phyloP scores from a whole-genome alignment of 2,329 filamentous ascomycete species.

The Verticillium klebahnii region DNA sequence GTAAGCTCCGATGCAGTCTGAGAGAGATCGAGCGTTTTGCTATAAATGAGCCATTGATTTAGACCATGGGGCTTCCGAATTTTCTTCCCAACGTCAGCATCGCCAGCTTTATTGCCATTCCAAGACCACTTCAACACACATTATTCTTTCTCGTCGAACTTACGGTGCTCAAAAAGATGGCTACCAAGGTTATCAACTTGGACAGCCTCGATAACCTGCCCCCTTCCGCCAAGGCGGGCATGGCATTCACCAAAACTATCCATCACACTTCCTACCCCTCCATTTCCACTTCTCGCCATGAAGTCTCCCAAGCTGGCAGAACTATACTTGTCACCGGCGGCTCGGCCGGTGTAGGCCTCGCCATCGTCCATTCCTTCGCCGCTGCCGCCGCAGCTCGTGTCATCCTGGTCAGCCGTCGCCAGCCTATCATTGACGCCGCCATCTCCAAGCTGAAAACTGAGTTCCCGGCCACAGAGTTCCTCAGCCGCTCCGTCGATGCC shows the following conservation, averaged over 20 bases:
- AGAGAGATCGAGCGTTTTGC: too few species aligned
- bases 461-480: neutral
- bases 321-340: slow-evolving; percentile 64
- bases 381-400: slow-evolving; percentile 31
- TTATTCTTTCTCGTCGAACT: neutral
- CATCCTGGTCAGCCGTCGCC: slow-evolving; percentile 32
- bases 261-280: slow-evolving; percentile 23
- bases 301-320: slow-evolving; percentile 35
- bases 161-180: neutral
- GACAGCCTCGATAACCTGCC: neutral
- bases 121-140: too few species aligned
- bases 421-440: slow-evolving; percentile 22
- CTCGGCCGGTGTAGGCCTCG: slow-evolving; percentile 60
- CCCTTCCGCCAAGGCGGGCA: neutral
- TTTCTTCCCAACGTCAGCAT: too few species aligned
- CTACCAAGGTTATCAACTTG: neutral
- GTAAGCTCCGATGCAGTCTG: too few species aligned
- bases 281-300: slow-evolving; percentile 29
- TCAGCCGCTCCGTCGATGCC: neutral
- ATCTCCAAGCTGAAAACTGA: slow-evolving; percentile 15
- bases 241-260: neutral
- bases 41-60: too few species aligned
- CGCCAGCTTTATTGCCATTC: too few species aligned
- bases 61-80: too few species aligned
- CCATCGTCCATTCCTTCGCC: slow-evolving; percentile 54